A percentile compares a stretch with the other conserved stretches of the same genome.
These are phyloP conservation scores for Phytophthora niederhauseri DNA, from an alignment of 352 stramenopile genomes.

Conservation along the genomic window DNA sequence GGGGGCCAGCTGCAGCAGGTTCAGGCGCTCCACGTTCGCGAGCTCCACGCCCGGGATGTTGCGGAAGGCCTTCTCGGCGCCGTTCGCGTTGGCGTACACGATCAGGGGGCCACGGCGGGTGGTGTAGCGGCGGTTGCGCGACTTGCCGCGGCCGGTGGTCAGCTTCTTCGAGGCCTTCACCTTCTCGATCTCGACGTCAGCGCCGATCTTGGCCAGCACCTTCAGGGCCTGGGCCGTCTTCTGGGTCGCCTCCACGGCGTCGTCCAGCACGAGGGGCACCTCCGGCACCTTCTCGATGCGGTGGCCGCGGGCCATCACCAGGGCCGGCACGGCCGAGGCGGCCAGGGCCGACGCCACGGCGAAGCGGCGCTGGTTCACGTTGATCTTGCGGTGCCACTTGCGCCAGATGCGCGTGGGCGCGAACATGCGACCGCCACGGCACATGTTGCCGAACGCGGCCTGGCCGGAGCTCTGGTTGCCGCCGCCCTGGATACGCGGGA, in stretches of 20 bases:
- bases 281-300: conserved; percentile 97
- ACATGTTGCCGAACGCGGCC: conserved; percentile 99
- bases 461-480: conserved; percentile 98
- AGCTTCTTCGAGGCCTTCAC: conserved; percentile 98
- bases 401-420: conserved; percentile 99
- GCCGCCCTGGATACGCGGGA: conserved; percentile 98
- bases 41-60: conserved; percentile 99
- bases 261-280: conserved; percentile 97
- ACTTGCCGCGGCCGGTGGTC: conserved; percentile 98
- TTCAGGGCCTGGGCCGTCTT: conserved; percentile 97
- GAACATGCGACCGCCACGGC: conserved; percentile 98
- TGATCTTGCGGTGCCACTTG: conserved; percentile 99
- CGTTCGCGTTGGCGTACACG: conserved; percentile 95
- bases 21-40: conserved; percentile 97
- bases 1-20: conserved; percentile 97
- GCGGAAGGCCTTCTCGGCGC: conserved; percentile 96
- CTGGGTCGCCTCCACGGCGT: conserved; percentile 90
- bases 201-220: conserved; percentile 95
- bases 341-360: conserved; percentile 97
- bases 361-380: conserved; percentile 98
- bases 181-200: conserved; percentile 97
- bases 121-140: conserved; percentile 97
- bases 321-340: conserved; percentile 95
- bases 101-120: conserved; percentile 96
- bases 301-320: conserved; percentile 99